phyloP scores from a whole-genome alignment of 116 monocot species.

The Dioscorea cayenensis region DNA sequence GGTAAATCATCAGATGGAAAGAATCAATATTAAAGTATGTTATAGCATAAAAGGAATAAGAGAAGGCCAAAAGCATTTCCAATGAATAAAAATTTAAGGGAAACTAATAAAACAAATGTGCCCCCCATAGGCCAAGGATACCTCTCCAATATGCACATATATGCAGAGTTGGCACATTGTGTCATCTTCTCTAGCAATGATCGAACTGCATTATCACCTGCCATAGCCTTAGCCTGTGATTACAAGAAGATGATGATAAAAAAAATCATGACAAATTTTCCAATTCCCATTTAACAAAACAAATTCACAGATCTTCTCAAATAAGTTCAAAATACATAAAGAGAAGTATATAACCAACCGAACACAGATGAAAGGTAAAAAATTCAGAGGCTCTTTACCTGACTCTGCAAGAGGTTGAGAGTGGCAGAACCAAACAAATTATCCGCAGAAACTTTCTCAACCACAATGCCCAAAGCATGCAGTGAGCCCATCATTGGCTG shows the following conservation, averaged over 20 bases:
- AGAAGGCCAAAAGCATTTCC: not conserved
- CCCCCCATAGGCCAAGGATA: conserved; percentile 1
- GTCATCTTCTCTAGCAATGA: conserved; percentile 90
- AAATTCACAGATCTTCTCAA: too few relatives aligned
- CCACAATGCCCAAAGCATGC: conserved; percentile 73
- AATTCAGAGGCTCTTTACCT: conserved; percentile 38
- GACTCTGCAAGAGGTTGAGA: conserved; percentile 88
- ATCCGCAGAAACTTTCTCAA: conserved; percentile 67
- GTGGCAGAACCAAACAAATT: conserved; percentile 69
- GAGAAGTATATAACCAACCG: too few relatives aligned
- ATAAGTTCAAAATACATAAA: too few relatives aligned
- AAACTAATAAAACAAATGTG: not conserved
- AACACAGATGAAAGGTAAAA: too few relatives aligned
- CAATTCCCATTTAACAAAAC: too few relatives aligned
- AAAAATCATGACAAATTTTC: not conserved
- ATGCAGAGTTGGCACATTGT: conserved; percentile 81
- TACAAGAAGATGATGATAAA: conserved; percentile 9
- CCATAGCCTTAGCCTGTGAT: conserved; percentile 88
- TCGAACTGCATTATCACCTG: conserved; percentile 83
- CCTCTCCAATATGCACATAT: conserved; percentile 91
- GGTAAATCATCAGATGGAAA: not conserved
- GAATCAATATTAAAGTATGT: too few relatives aligned
- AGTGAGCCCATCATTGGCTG: conserved; percentile 92
- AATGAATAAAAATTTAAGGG: not conserved
- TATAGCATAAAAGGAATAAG: not conserved